These are phyloP conservation scores for Phytophthora pluvialis DNA, from an alignment of 352 stramenopile genomes.

Conservation along the genomic window DNA sequence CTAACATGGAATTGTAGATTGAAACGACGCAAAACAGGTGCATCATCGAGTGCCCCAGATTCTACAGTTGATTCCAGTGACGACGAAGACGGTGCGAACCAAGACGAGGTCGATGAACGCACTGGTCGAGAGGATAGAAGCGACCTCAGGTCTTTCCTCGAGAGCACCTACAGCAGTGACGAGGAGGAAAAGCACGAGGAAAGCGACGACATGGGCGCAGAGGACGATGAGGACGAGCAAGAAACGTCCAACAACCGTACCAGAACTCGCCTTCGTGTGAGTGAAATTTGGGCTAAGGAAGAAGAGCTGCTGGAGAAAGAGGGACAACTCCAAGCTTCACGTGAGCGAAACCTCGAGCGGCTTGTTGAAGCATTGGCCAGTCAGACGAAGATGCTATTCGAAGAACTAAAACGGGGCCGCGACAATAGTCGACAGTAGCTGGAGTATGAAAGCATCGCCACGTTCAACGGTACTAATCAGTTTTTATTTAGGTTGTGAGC, in stretches of 20 bases:
- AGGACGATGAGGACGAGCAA: not conserved
- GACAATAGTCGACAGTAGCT: too few relatives aligned
- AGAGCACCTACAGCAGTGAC: not conserved
- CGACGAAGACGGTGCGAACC: not conserved
- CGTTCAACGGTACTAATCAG: too few relatives aligned
- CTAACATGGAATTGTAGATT: not conserved
- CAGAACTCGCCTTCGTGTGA: constrained; percentile 2
- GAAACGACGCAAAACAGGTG: constrained; percentile 7
- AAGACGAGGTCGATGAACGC: not conserved
- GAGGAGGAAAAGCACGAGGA: not conserved
- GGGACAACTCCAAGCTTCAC: not conserved
- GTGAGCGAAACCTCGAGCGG: not conserved
- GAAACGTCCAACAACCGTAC: not conserved
- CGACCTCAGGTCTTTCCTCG: not conserved
- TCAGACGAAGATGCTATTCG: constrained; percentile 3
- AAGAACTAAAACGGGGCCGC: not conserved
- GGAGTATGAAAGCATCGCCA: too few relatives aligned
- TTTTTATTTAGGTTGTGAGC: not conserved
- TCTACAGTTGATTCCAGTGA: too few relatives aligned
- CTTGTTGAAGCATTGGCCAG: not conserved
- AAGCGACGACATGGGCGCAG: not conserved
- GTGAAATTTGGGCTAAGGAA: constrained; percentile 3
- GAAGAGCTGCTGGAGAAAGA: constrained; percentile 10
- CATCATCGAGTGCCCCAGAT: too few relatives aligned
- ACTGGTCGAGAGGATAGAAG: not conserved